Conservation (phyloP, 1,284 basidiomycete genomes). For the Heliocybe sulcata region DNA sequence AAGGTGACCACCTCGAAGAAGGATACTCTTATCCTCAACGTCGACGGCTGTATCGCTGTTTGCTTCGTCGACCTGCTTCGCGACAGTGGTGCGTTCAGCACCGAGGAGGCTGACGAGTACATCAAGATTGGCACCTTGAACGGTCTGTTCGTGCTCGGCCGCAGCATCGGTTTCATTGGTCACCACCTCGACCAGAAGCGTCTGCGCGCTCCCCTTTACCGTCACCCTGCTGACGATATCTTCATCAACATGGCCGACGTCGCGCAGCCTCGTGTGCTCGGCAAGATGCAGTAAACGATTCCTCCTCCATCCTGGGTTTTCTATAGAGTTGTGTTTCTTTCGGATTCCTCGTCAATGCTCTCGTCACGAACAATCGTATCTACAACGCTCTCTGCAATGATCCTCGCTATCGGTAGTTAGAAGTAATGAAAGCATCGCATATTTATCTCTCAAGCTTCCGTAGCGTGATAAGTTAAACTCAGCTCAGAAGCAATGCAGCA, state of each 20-base stretch:
- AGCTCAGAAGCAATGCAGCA: too few species aligned
- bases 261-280: constrained; percentile 69
- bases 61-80: constrained; percentile 96
- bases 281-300: constrained; percentile 35
- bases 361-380: not conserved
- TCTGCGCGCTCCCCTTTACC: constrained; percentile 86
- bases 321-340: not conserved
- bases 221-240: constrained; percentile 84
- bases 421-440: not conserved
- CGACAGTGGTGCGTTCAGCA: constrained; percentile 90
- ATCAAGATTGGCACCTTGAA: constrained; percentile 94
- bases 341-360: not conserved
- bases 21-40: constrained; percentile 93
- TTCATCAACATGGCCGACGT: constrained; percentile 84
- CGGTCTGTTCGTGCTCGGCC: constrained; percentile 94
- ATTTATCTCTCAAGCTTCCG: too few species aligned
- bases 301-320: not conserved
- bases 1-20: constrained; percentile 98
- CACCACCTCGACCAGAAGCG: constrained; percentile 96
- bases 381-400: not conserved
- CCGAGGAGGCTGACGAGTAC: constrained; percentile 97
- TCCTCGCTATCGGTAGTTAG: constrained; percentile 1
- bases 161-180: constrained; percentile 96
- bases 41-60: constrained; percentile 96
- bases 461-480: too few species aligned